Evolutionary conservation across 129 eudicot species (phyloP).

Genomic region (sunflower (Helianthus annuus)): DNA sequence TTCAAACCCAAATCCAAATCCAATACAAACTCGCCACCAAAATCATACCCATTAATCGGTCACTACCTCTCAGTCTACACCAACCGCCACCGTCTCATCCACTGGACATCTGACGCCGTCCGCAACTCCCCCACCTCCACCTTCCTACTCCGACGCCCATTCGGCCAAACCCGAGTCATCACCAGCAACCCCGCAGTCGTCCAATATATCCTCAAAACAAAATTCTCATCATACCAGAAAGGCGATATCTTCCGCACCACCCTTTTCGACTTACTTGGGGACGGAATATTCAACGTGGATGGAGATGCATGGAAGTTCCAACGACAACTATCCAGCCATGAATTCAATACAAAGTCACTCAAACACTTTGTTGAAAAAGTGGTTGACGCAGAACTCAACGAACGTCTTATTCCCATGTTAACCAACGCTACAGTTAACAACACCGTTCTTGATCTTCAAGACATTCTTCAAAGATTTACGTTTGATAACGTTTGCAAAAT

Average conservation of each 20-base stretch:
- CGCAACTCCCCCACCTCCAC: conserved; percentile 38
- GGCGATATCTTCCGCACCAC: conserved; percentile 24
- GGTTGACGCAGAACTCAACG: conserved; percentile 57
- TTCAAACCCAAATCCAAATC: neutral
- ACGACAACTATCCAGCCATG: conserved; percentile 54
- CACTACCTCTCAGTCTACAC: conserved; percentile 32
- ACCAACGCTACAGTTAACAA: conserved; percentile 30
- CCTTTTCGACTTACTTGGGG: conserved; percentile 57
- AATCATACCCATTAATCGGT: conserved; percentile 56
- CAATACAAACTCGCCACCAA: conserved; percentile 6
- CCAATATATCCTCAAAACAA: conserved; percentile 55
- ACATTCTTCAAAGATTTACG: conserved; percentile 53
- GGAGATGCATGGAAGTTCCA: conserved; percentile 37
- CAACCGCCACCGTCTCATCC: conserved; percentile 36
- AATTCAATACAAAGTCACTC: conserved; percentile 65
- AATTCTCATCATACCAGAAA: conserved; percentile 45
- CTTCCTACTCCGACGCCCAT: conserved; percentile 42
- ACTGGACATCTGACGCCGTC: conserved; percentile 47
- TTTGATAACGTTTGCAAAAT: conserved; percentile 35
- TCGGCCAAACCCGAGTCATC: conserved; percentile 49
- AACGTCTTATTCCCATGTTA: conserved; percentile 47
- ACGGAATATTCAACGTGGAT: conserved; percentile 64
- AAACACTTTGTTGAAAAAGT: conserved; percentile 61
- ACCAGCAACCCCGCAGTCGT: conserved; percentile 60
- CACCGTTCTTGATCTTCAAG: conserved; percentile 59